A percentile compares a stretch with the other conserved stretches of the same genome.
Evolutionary conservation across 2,329 filamentous ascomycete species (phyloP).

Genomic region (Phaeosphaeria sp.): DNA sequence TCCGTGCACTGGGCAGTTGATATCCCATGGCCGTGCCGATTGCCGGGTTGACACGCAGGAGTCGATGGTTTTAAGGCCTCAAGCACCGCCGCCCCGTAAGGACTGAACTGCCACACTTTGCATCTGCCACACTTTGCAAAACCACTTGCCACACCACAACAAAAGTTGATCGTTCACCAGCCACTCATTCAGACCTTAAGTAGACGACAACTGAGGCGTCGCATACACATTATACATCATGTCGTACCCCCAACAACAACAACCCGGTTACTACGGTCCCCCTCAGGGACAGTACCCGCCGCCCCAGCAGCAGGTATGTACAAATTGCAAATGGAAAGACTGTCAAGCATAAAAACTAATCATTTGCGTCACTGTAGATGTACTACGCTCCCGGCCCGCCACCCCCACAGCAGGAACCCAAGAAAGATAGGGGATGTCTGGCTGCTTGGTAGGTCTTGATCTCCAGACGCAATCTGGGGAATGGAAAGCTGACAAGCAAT

Average conservation of each 20-base stretch:
- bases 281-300: slow-evolving; percentile 36
- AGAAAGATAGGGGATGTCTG: slow-evolving; percentile 44
- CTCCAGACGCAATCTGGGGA: background rate
- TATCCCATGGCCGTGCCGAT: background rate
- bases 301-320: slow-evolving; percentile 32
- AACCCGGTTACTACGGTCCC: slow-evolving; percentile 27
- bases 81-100: background rate
- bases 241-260: slow-evolving; percentile 24
- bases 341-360: background rate
- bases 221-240: slow-evolving; percentile 9
- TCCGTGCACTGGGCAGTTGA: background rate
- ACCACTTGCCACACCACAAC: slow-evolving; percentile 5
- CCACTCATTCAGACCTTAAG: slow-evolving; percentile 9
- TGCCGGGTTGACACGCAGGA: background rate
- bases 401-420: slow-evolving; percentile 29
- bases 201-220: background rate
- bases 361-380: slow-evolving; percentile 26
- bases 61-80: background rate
- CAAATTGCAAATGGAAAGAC: background rate
- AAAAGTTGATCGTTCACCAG: slow-evolving; percentile 15
- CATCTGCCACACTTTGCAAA: slow-evolving; percentile 11
- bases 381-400: slow-evolving; percentile 40
- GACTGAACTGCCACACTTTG: background rate
- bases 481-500: background rate
- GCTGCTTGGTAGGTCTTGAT: slow-evolving; percentile 35